Percentiles rank a stretch among this genome's conserved stretches.
Evolutionary conservation across 441 rosid genomes (phyloP).

Genomic region (Mallotus repandus): DNA sequence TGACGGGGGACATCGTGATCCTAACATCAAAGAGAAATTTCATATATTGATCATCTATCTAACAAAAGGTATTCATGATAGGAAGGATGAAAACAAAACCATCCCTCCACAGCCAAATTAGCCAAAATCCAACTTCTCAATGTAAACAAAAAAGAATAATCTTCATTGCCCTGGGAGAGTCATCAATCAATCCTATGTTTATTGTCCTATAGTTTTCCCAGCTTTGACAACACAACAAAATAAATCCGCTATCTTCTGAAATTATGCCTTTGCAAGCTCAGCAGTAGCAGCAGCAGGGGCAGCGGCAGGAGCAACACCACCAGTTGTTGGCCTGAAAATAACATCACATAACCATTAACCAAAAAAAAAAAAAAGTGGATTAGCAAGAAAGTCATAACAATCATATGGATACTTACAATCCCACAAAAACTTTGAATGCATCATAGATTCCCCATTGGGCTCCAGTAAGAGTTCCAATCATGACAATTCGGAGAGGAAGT

Average conservation of each 20-base stretch:
- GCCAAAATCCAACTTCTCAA: conserved; percentile 8
- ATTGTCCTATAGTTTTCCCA: conserved; percentile 24
- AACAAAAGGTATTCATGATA: conserved; percentile 15
- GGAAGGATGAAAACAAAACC: conserved; percentile 38
- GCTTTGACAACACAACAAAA: conserved; percentile 5
- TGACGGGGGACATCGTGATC: conserved; percentile 11
- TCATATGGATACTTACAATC: conserved; percentile 67
- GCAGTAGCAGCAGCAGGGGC: conserved; percentile 28
- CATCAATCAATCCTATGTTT: conserved; percentile 29
- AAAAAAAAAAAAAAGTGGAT: neutral
- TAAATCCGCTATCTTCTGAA: conserved; percentile 1
- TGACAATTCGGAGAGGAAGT: conserved; percentile 97
- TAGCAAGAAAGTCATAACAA: neutral
- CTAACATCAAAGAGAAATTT: conserved; percentile 17
- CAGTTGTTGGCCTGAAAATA: conserved; percentile 81
- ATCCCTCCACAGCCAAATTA: conserved; percentile 22
- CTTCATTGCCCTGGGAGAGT: conserved; percentile 19
- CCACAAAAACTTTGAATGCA: conserved; percentile 97
- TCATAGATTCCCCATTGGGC: conserved; percentile 99
- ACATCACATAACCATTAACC: conserved; percentile 7
- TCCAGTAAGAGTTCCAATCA: conserved; percentile 99
- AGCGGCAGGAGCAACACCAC: conserved; percentile 64
- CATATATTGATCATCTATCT: conserved; percentile 20
- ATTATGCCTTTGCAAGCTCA: conserved; percentile 43
- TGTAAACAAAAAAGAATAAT: conserved; percentile 26